Conservation (phyloP, 208 protist species). For the Phytomonas serpens region DNA sequence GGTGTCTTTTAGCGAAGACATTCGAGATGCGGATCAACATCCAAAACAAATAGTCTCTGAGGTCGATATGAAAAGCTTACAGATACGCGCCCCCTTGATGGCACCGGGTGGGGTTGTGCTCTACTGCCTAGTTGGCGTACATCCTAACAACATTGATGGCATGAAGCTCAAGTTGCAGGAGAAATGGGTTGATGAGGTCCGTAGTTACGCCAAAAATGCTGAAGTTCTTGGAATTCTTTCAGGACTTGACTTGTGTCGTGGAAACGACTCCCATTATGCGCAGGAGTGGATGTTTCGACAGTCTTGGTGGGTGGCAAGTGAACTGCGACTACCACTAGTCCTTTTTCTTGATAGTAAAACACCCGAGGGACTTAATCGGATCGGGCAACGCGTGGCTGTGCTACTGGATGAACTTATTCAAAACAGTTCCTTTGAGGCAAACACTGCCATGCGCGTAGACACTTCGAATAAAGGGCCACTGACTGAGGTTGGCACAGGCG, state of each 20-base stretch:
- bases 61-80: background rate
- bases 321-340: conserved; percentile 42
- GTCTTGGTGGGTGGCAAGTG: conserved; percentile 38
- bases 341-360: conserved; percentile 37
- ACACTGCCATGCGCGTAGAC: background rate
- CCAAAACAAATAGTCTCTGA: background rate
- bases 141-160: conserved; percentile 76
- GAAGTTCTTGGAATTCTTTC: conserved; percentile 62
- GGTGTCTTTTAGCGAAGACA: conserved; percentile 20
- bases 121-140: conserved; percentile 63
- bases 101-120: conserved; percentile 17
- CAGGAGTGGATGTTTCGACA: conserved; percentile 57
- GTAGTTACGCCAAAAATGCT: conserved; percentile 25
- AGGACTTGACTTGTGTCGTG: conserved; percentile 54
- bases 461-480: background rate
- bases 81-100: background rate
- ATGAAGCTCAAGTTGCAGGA: conserved; percentile 54
- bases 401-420: conserved; percentile 41
- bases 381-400: conserved; percentile 45
- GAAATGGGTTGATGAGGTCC: conserved; percentile 56
- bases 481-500: background rate
- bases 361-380: conserved; percentile 2
- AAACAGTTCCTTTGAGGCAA: background rate
- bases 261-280: conserved; percentile 57
- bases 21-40: conserved; percentile 1